phyloP scores from a whole-genome alignment of 345 rosid genomes.

The Gossypium stocksii region DNA sequence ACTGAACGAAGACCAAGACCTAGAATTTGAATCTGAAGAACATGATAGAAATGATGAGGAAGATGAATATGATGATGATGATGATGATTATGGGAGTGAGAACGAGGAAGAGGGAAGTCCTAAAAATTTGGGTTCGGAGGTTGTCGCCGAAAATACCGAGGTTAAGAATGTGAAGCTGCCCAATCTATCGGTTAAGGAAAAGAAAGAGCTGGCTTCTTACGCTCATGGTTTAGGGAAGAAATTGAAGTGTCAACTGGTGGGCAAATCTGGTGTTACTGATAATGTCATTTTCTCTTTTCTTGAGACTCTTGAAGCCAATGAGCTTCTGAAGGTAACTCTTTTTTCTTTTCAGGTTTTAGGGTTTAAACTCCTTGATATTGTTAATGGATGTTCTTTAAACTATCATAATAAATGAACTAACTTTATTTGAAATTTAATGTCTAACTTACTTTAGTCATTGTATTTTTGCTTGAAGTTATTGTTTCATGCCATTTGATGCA shows the following conservation, averaged over 20 bases:
- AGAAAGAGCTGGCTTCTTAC: conserved; percentile 77
- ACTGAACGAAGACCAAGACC: neutral
- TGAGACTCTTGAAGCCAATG: conserved; percentile 77
- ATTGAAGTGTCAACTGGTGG: conserved; percentile 70
- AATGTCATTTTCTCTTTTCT: conserved; percentile 55
- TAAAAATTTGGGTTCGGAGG: conserved; percentile 19
- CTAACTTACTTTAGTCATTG: neutral
- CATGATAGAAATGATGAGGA: neutral
- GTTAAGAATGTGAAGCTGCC: conserved; percentile 26
- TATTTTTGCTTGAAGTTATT: neutral
- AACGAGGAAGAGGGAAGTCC: conserved; percentile 15
- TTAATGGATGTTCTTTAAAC: neutral
- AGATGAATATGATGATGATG: neutral
- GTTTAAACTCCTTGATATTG: neutral
- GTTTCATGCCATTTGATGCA: neutral
- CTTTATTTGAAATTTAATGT: neutral
- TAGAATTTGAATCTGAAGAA: conserved; percentile 19
- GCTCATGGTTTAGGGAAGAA: conserved; percentile 75
- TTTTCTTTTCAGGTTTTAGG: neutral
- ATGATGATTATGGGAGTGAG: neutral
- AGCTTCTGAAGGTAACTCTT: conserved; percentile 63
- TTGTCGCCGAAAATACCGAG: conserved; percentile 13
- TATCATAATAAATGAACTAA: neutral
- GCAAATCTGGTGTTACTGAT: conserved; percentile 79
- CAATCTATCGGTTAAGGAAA: conserved; percentile 63